Base-by-base conservation (phyloP, 352 stramenopile species). In the Pythium aristosporum region DNA sequence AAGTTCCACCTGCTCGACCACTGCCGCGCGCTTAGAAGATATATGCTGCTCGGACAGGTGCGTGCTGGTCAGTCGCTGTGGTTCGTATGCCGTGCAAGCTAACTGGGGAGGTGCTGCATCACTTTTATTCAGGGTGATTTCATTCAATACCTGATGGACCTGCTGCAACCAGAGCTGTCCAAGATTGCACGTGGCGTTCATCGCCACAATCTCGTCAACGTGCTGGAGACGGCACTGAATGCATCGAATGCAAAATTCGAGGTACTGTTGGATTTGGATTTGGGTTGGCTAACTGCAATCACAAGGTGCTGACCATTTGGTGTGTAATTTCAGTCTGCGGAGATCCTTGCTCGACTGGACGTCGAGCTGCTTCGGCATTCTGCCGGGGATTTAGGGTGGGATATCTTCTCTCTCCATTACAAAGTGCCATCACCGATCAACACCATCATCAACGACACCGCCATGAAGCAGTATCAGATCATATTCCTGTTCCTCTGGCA, bases 1-100 rank as follows among this genome's bases (percentile, higher is more conserved):
- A 89, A 98, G 68, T 97, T 98, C 69, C 74, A 97, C 56, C 75
- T 99, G 13, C 73, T 98, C 52, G 71, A 97, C 42, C 97, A 99
- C 73, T 94, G 98, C 18, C 82, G 88, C 43, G 97, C 96, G 21
- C 74, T 99, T n/a, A 98, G 99, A 73, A 87, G 96, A 49, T 99
- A 99, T 66, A 75, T 99, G 36, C 82, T 99, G 32, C 82, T 99
- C n/a, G 97, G 96, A n/a, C 97, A 99, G 82, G 87, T 87, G 54
- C 20, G 56, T 57, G 7, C 12, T 3, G 13, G 11, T 21, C 3
- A 20, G 53, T 25, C 6, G 42, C 11, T 20, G 32, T 9, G 3
- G n/a, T n/a, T 46, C 1, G 12, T 7, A 5, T 18, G 18, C 20
- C 16, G 12, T 32, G 18, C 3, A 39, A 37, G 25, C 55, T 61